phyloP scores from a whole-genome alignment of 169 alveolate species.

The Perkinsus olseni region DNA sequence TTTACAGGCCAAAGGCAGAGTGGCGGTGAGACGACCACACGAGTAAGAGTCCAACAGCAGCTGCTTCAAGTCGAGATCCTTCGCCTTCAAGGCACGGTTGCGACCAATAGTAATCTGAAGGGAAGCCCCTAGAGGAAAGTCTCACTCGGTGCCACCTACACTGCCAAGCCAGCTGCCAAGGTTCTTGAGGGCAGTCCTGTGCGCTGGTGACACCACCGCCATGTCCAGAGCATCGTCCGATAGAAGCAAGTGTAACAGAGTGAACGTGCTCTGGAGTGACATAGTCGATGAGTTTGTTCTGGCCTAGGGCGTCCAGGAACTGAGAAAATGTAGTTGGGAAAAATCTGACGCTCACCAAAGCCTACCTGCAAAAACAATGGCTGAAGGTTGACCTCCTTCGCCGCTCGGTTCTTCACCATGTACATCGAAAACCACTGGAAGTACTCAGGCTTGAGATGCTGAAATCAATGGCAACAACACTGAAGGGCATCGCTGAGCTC shows the following conservation, averaged over 20 bases:
- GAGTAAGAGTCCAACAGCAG: slow-evolving; percentile 61
- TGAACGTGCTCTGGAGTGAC: not conserved
- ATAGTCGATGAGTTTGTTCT: not conserved
- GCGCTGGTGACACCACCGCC: slow-evolving; percentile 64
- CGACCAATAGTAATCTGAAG: slow-evolving; percentile 36
- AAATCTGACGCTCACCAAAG: not conserved
- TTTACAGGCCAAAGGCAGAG: slow-evolving; percentile 73
- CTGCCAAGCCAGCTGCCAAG: slow-evolving; percentile 81
- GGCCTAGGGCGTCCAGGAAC: not conserved
- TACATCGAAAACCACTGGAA: slow-evolving; percentile 71
- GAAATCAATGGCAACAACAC: no score
- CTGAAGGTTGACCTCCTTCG: slow-evolving; percentile 78
- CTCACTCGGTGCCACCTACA: not conserved
- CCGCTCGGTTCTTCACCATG: slow-evolving; percentile 74
- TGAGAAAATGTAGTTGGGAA: not conserved
- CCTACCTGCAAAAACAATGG: slow-evolving; percentile 56
- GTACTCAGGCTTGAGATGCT: slow-evolving; percentile 53
- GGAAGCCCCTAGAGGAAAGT: slow-evolving; percentile 35
- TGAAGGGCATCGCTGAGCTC: no score
- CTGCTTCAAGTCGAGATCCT: slow-evolving; percentile 68
- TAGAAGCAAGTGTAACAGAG: slow-evolving; percentile 29
- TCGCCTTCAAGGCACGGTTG: slow-evolving; percentile 70
- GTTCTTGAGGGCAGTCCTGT: slow-evolving; percentile 70
- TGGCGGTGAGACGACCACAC: slow-evolving; percentile 57
- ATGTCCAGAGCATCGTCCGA: slow-evolving; percentile 54